These are phyloP conservation scores for Gloeopeniophorella convolvens DNA, from an alignment of 768 basidiomycete genomes.

Conservation along the genomic window DNA sequence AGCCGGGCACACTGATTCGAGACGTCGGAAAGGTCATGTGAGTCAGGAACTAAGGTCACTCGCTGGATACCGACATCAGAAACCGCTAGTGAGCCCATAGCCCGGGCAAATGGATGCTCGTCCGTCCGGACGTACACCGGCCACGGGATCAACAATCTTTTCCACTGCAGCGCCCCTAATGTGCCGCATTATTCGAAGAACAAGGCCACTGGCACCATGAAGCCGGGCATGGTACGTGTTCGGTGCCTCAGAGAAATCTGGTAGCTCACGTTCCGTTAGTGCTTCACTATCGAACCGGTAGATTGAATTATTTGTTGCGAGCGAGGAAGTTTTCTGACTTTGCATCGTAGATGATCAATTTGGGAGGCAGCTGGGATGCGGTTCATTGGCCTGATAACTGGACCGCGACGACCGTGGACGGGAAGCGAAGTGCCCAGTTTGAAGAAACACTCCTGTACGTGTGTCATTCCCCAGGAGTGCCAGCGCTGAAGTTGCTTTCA, in stretches of 20 bases:
- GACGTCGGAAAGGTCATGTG: conserved; percentile 85
- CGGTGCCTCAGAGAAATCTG: conserved; percentile 1
- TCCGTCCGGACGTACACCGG: conserved; percentile 90
- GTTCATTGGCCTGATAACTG: conserved; percentile 93
- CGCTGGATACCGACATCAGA: background rate
- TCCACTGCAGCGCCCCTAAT: conserved; percentile 81
- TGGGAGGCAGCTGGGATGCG: conserved; percentile 69
- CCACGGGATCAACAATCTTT: conserved; percentile 83
- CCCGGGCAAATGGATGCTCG: conserved; percentile 77
- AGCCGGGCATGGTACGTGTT: conserved; percentile 80
- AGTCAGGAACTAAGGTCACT: conserved; percentile 29
- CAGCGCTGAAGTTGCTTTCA: conserved; percentile 30
- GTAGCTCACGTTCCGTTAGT: conserved; percentile 24
- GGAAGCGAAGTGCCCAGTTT: conserved; percentile 90
- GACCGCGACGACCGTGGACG: conserved; percentile 93
- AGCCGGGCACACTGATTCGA: conserved; percentile 86
- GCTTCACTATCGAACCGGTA: conserved; percentile 80
- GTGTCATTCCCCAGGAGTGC: background rate
- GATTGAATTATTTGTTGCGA: conserved; percentile 23
- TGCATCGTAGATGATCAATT: conserved; percentile 76
- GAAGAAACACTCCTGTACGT: conserved; percentile 94
- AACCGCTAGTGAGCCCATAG: conserved; percentile 67
- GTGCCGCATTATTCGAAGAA: conserved; percentile 94
- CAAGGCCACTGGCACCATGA: conserved; percentile 90
- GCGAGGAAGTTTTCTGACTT: conserved; percentile 11